Evolutionary conservation across 148 eudicot genomes (phyloP), one percentile per base, ranked within the genome.

Genomic region (Nyssa sinensis): DNA sequence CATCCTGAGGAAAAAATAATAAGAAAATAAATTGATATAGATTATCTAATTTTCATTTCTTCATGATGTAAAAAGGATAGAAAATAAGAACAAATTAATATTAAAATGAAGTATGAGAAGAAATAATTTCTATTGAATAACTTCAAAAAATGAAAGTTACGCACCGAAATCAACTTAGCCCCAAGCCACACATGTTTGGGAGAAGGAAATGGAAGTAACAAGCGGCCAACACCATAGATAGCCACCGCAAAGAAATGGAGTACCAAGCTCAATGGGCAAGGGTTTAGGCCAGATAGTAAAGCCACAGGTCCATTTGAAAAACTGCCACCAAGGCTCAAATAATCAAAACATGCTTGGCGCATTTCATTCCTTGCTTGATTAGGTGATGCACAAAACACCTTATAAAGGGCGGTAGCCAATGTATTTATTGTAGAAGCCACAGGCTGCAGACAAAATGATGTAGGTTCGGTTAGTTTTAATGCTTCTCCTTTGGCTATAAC

Each of bases 391-490:
- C 66, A 61, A 61, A 62, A 72, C 14, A 72, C 75, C 28, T 27
- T 62, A 67, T 72, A 61, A 37, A 72, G 25, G 16, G 75, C 66
- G 19, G 16, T 67, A 3, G 75, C 75, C 62, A 72, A 34, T 72
- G 66, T 72, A 12, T 72, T 72, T 72, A 72, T 72, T 1, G 75
- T 72, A 55, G 75, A 60, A 7, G 75, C 75, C 35, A 72, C 66
- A 11, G 75, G 75, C 80, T 77, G 80, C 24, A 76, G 31, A 68
- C 3, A 47, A 53, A 4, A 55, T 12, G 24, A 25, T 25, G 55
- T 7, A 47, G 7, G 17, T 47, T 41, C 17, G 14, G 57, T 67
- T 67, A 23, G 58, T 44, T 41, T 11, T 44, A 44, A 3, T 12
- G 8, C 51, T n/a, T n/a, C n/a, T n/a, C n/a, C n/a, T n/a, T n/a